A percentile compares a stretch with the other conserved stretches of the same genome.
Evolutionary conservation across 1,139 yeast genomes (phyloP).

Genomic region (Sugiyamaella castrensis): DNA sequence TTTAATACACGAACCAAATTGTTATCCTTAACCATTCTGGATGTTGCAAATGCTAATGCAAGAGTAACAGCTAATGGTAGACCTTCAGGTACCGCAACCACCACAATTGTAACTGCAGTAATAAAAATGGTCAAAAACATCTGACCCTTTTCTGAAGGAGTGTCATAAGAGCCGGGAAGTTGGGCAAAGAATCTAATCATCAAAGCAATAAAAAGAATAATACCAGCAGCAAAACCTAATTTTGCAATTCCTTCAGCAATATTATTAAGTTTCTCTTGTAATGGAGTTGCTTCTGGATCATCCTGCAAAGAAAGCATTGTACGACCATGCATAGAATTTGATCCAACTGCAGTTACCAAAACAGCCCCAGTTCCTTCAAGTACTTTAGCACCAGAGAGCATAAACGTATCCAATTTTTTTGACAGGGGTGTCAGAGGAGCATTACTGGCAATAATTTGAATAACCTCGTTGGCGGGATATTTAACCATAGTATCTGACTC

Average conservation of each 20-base stretch:
- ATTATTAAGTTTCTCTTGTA: conserved; percentile 75
- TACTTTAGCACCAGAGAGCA: conserved; percentile 88
- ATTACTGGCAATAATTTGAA: conserved; percentile 33
- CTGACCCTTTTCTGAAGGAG: conserved; percentile 77
- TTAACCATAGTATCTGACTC: conserved; percentile 83
- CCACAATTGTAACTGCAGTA: conserved; percentile 87
- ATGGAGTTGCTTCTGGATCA: conserved; percentile 81
- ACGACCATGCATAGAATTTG: conserved; percentile 83
- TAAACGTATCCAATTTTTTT: conserved; percentile 64
- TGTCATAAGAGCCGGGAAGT: conserved; percentile 49
- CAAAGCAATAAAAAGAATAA: conserved; percentile 70
- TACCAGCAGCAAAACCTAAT: conserved; percentile 84
- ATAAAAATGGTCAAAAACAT: conserved; percentile 80
- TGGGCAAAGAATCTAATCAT: conserved; percentile 73
- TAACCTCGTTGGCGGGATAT: conserved; percentile 51
- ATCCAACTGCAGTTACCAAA: conserved; percentile 87
- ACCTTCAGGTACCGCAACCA: conserved; percentile 98
- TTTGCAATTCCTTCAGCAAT: conserved; percentile 93
- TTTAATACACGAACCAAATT: conserved; percentile 90
- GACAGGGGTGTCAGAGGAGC: conserved; percentile 26
- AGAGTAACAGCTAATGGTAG: conserved; percentile 93
- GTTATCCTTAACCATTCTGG: conserved; percentile 96
- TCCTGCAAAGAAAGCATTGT: conserved; percentile 76
- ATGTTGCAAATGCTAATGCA: conserved; percentile 95
- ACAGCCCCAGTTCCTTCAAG: conserved; percentile 85